These are phyloP conservation scores for Sarcomyxa edulis DNA, from an alignment of 768 basidiomycete genomes.

Conservation along the genomic window DNA sequence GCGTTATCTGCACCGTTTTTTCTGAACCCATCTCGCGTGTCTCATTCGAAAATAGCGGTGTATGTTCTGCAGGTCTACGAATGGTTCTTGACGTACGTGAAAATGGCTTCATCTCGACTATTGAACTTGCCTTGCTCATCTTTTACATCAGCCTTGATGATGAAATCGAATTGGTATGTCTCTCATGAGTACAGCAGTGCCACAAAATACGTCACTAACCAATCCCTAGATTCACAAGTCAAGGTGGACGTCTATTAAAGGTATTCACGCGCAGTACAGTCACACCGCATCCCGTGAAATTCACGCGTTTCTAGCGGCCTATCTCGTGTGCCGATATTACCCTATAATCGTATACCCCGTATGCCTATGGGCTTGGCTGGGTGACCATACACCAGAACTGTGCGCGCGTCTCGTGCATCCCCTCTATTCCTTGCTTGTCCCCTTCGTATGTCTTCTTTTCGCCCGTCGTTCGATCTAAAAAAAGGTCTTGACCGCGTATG, in stretches of 20 bases:
- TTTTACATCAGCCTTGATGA: constrained; percentile 14
- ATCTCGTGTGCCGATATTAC: constrained; percentile 21
- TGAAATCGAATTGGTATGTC: constrained; percentile 16
- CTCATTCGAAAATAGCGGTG: too few relatives aligned
- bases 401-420: constrained; percentile 15
- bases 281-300: too few relatives aligned
- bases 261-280: too few relatives aligned
- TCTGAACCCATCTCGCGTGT: too few relatives aligned
- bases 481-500: too few relatives aligned
- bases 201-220: not conserved
- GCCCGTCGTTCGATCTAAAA: too few relatives aligned
- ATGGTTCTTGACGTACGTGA: constrained; percentile 20
- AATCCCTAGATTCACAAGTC: constrained; percentile 16
- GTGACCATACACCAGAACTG: constrained; percentile 12
- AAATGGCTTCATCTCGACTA: constrained; percentile 1
- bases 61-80: constrained; percentile 19
- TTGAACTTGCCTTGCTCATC: not conserved
- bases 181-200: too few relatives aligned
- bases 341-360: constrained; percentile 18
- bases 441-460: constrained; percentile 18
- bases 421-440: constrained; percentile 16
- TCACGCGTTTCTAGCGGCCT: too few relatives aligned
- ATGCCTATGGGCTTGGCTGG: constrained; percentile 19
- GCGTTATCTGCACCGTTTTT: too few relatives aligned
- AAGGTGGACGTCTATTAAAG: constrained; percentile 16